A percentile compares a stretch with the other conserved stretches of the same genome.
phyloP scores from a whole-genome alignment of 495 filamentous ascomycete genomes.

The Chaetomium fimeti region DNA sequence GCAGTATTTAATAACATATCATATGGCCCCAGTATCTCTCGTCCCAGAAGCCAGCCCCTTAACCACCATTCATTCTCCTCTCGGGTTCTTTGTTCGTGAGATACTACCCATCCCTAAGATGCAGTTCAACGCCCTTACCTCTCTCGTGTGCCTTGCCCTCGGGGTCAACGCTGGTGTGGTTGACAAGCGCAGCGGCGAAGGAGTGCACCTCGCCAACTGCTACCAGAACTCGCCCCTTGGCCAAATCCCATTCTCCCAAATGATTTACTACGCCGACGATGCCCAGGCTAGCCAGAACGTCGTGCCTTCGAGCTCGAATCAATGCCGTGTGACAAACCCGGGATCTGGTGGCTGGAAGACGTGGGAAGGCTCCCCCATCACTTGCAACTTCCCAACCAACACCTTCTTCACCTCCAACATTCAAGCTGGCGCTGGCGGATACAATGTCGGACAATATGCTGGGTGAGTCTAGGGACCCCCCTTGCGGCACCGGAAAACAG shows the following conservation, averaged over 20 bases:
- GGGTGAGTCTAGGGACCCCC: neutral
- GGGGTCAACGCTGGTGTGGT: neutral
- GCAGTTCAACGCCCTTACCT: neutral
- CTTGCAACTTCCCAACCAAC: neutral
- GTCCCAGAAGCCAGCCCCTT: no score
- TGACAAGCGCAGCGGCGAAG: conserved; percentile 4
- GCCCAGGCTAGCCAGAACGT: conserved; percentile 8
- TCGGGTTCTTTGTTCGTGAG: neutral
- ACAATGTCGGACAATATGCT: neutral
- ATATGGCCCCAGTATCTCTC: no score
- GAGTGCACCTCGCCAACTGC: conserved; percentile 10
- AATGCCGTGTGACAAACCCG: neutral
- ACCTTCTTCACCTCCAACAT: conserved; percentile 6
- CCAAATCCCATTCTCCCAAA: neutral
- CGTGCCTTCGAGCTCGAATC: neutral
- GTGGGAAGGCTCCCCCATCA: conserved; percentile 5
- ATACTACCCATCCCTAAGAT: neutral
- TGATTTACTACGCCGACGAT: conserved; percentile 6
- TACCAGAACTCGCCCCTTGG: conserved; percentile 6
- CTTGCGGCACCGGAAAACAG: neutral
- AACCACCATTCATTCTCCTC: neutral
- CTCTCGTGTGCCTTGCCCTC: neutral
- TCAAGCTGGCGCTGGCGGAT: neutral
- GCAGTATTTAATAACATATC: no score
- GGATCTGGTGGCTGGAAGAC: neutral